Base-by-base conservation (phyloP, 2,329 filamentous ascomycete genomes). In the Colletotrichum phormii region DNA sequence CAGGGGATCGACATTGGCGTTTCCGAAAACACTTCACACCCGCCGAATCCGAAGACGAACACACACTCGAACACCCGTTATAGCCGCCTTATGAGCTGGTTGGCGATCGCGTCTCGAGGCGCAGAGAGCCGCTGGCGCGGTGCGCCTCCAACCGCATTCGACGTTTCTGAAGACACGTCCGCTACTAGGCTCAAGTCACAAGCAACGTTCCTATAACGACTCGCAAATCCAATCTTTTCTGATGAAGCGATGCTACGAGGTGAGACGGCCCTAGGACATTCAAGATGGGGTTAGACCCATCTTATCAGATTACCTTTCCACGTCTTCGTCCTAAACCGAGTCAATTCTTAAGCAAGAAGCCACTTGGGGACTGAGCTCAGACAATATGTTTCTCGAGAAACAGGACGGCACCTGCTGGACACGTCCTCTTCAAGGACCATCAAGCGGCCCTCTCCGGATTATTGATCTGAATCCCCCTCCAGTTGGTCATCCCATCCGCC, bases 1-100 rank as follows among this genome's bases (percentile, higher is more conserved):
- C 59, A 55, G 65, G 46, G 35, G 65, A 64, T 72, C 65, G 26
- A 33, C 60, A 37, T 51, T 51, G 65, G 22, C 60, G 59, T 70
- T 70, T 54, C 65, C 59, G 66, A 69, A 51, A 64, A n/a, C 42
- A 63, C 33, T 51, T 26, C 42, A 42, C 24, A 22, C 31, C 70
- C 66, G 35, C 70, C 70, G 66, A 66, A 72, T 69, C 70, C 70
- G 60, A 72, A 29, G 51, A 31, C 18, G 13, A 63, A 55, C 35
- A 24, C 13, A 9, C n/a, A 18, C 18, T 53, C 58, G 42, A 49
- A 58, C 53, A 26, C 61, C 29, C 51, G 55, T 31, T 60, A 13
- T 64, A 22, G 55, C 26, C 60, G 55, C 46, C 42, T 5, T 46
- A 22, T 37, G 12, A 8, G n/a, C 12, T 51, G 42, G 18, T 49